These are phyloP conservation scores for Acacia crassicarpa DNA, from an alignment of 306 rosid species.

Conservation along the genomic window DNA sequence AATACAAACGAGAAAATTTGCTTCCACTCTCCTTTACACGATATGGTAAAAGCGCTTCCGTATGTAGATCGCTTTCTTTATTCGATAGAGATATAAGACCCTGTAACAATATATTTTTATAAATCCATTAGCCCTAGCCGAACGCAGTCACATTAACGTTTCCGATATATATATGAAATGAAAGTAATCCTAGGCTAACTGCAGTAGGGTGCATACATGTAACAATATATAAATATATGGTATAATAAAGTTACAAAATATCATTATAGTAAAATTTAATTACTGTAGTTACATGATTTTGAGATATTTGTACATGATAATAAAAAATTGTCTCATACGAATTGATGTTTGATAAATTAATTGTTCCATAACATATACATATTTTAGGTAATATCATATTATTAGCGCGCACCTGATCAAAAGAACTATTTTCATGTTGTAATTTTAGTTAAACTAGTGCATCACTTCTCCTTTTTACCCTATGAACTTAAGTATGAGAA, in stretches of 20 bases:
- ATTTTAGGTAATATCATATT: not conserved
- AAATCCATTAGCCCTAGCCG: not conserved
- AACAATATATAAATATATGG: not conserved
- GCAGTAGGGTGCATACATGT: not conserved
- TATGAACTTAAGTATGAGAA: not conserved
- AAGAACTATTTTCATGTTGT: too few species aligned
- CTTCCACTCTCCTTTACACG: conserved; percentile 31
- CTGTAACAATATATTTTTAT: conserved; percentile 25
- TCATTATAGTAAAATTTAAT: not conserved
- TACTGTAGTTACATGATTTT: not conserved
- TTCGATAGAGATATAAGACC: conserved; percentile 37
- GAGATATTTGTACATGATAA: not conserved
- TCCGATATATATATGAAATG: not conserved
- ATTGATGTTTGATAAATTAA: not conserved
- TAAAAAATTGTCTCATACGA: not conserved
- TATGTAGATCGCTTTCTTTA: conserved; percentile 47
- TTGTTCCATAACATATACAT: not conserved
- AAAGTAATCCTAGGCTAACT: not conserved
- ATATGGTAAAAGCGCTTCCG: conserved; percentile 24
- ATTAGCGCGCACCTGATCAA: not conserved
- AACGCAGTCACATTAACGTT: not conserved
- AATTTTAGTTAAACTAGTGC: not conserved
- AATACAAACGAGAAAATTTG: conserved; percentile 41
- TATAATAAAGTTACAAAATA: not conserved
- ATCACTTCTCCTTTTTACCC: too few species aligned